Conservation (phyloP, 352 stramenopile species). For the Pythium phragmitis region DNA sequence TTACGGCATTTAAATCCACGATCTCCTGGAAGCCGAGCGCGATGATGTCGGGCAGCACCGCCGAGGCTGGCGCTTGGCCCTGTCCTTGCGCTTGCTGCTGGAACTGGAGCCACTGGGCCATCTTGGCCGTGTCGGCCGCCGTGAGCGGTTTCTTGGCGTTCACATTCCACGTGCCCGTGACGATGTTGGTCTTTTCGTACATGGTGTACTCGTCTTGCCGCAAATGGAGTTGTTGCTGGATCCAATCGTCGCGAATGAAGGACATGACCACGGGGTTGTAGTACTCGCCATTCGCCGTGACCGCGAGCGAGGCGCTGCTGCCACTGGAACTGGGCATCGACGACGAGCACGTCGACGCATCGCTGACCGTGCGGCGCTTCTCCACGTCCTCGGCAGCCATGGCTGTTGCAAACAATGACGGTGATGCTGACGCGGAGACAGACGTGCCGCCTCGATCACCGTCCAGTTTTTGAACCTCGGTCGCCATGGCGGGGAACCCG, state of each 20-base stretch:
- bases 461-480: slow-evolving; percentile 30
- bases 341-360: slow-evolving; percentile 12
- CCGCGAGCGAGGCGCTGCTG: background rate
- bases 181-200: slow-evolving; percentile 53
- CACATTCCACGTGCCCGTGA: slow-evolving; percentile 98
- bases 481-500: slow-evolving; percentile 19
- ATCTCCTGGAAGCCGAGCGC: slow-evolving; percentile 97
- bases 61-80: background rate
- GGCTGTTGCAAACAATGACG: background rate
- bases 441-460: background rate
- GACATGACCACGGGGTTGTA: slow-evolving; percentile 84
- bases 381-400: background rate
- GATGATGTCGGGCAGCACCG: slow-evolving; percentile 53
- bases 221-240: slow-evolving; percentile 70
- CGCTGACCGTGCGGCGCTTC: slow-evolving; percentile 12
- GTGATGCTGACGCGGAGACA: background rate
- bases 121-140: slow-evolving; percentile 41
- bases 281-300: slow-evolving; percentile 48
- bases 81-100: slow-evolving; percentile 13
- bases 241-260: slow-evolving; percentile 88
- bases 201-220: slow-evolving; percentile 68
- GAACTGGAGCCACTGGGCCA: slow-evolving; percentile 72
- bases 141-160: slow-evolving; percentile 98
- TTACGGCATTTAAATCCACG: slow-evolving; percentile 99
- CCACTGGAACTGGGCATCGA: slow-evolving; percentile 7